Evolutionary conservation across 495 filamentous ascomycete genomes (phyloP).

Genomic region (Penicillium cinerascens): DNA sequence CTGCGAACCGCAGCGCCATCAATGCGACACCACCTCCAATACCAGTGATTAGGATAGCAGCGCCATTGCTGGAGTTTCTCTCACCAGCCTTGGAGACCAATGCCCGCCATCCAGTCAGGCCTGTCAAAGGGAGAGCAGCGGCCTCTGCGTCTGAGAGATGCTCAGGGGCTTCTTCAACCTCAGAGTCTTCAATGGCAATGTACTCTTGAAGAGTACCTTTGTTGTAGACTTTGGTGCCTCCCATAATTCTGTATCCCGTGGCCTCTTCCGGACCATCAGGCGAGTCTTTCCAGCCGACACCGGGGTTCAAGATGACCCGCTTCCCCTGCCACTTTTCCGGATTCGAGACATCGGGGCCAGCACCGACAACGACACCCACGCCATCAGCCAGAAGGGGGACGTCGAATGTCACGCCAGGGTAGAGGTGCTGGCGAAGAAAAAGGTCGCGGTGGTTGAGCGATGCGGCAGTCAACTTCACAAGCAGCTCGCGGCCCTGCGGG

Average conservation of each 20-base stretch:
- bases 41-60: conserved; percentile 69
- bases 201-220: conserved; percentile 71
- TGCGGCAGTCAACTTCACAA: conserved; percentile 67
- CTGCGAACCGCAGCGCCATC: conserved; percentile 65
- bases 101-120: conserved; percentile 85
- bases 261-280: conserved; percentile 69
- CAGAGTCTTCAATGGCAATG: conserved; percentile 60
- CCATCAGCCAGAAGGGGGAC: conserved; percentile 78
- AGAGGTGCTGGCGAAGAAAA: conserved; percentile 87
- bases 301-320: conserved; percentile 71
- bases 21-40: conserved; percentile 81
- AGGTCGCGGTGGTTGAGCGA: conserved; percentile 90
- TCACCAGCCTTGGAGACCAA: conserved; percentile 65
- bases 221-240: conserved; percentile 59
- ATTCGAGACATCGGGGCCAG: conserved; percentile 51
- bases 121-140: conserved; percentile 76
- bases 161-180: conserved; percentile 69
- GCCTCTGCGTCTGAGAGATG: conserved; percentile 70
- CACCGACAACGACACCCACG: conserved; percentile 62
- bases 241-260: conserved; percentile 63
- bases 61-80: conserved; percentile 51
- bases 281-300: conserved; percentile 66
- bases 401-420: conserved; percentile 75
- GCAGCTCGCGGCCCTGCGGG: conserved; percentile 60
- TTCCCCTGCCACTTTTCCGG: conserved; percentile 54